Conservation (phyloP, 177 flowering plant genomes). For the Vitis hybrid region DNA sequence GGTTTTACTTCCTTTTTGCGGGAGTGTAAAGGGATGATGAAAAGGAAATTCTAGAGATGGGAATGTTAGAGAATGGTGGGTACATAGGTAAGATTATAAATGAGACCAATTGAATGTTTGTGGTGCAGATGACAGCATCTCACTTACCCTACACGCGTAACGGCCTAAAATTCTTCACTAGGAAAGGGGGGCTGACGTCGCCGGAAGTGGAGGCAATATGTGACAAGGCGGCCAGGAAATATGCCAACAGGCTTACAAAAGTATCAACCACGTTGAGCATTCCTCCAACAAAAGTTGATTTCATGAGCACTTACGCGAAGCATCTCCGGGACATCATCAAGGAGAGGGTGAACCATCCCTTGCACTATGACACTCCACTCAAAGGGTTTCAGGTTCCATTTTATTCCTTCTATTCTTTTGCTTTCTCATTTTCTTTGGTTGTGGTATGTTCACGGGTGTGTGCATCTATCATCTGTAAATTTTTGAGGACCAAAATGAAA, state of each 20-base stretch:
- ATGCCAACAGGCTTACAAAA: slow-evolving; percentile 57
- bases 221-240: slow-evolving; percentile 67
- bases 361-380: slow-evolving; percentile 77
- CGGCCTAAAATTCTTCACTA: slow-evolving; percentile 86
- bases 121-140: slow-evolving; percentile 86
- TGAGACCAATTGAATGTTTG: too few relatives aligned
- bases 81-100: too few relatives aligned
- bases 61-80: too few relatives aligned
- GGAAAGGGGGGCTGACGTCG: slow-evolving; percentile 75
- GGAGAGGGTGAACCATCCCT: slow-evolving; percentile 77
- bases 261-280: slow-evolving; percentile 37
- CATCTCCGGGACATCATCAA: slow-evolving; percentile 82
- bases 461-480: too few relatives aligned
- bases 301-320: slow-evolving; percentile 71
- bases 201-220: slow-evolving; percentile 82
- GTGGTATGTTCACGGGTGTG: neutral
- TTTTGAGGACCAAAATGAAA: too few relatives aligned
- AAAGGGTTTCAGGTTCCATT: slow-evolving; percentile 72
- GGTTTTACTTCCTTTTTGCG: too few relatives aligned
- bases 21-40: too few relatives aligned
- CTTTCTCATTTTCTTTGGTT: neutral
- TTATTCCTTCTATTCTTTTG: neutral
- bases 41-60: too few relatives aligned
- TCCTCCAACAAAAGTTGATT: slow-evolving; percentile 58
- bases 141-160: slow-evolving; percentile 87